Base-by-base conservation (phyloP, 2,329 filamentous ascomycete genomes). In the Phyllosticta citrichinensis region DNA sequence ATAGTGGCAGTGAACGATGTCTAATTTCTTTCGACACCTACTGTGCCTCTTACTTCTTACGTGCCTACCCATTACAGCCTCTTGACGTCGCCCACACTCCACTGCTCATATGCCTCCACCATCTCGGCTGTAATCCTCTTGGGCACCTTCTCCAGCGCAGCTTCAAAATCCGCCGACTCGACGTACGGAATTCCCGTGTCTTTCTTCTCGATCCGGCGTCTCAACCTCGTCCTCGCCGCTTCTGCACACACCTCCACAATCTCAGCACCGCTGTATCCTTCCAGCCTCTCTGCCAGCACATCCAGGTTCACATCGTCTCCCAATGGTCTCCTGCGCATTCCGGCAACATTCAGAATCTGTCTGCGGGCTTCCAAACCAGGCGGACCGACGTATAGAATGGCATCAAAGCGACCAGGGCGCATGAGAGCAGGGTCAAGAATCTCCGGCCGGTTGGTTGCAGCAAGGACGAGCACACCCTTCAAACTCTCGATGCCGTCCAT, bases 401-500 rank as follows among this genome's bases (percentile, higher is more conserved):
- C 83, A 68, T 96, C 91, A 72, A 97, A 89, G 27, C 93, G 83
- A 1, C 93, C 93, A 0, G 91, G 88, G 0, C 93, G 84, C 70
- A 96, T 83, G 35, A 97, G 80, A 0, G 93, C 93, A 0, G 89
- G 84, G 70, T 97, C 93, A 20, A 97, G 82, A 1, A 87, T 81
- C 68, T 96, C 88, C 0, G 93, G 93, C 58, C 90, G 85, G 75
- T 97, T 97, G 0, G 93, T 97, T 2, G 93, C 93, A 0, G 90
- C 93, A 19, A 97, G 83, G 14, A 97, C 87, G 62, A 95, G 83
- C 0, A 97, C 91, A 62, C 89, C 89, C 60, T 87, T 87, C 20
- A 95, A 79, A 50, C 87, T 80, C 73, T 96, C 91, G 66, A 97
- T 96, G 55, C 93, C 93, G 70, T 97, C 93, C 88, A 97, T 95